These are phyloP conservation scores for Candida ficus DNA, from an alignment of 805 yeast genomes.

Conservation along the genomic window DNA sequence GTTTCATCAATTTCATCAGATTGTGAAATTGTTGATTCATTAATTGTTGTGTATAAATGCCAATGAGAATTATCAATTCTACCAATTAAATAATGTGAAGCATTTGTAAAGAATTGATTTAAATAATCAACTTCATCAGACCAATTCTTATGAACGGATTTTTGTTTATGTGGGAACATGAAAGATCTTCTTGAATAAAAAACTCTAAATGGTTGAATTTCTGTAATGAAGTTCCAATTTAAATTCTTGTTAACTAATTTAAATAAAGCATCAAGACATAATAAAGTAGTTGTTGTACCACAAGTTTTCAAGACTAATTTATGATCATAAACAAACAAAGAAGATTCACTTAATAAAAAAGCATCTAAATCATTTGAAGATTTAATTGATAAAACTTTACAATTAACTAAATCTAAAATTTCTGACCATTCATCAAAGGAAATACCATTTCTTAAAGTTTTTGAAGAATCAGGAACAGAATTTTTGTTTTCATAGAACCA, in stretches of 20 bases:
- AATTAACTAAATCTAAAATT: constrained; percentile 74
- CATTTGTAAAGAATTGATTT: constrained; percentile 56
- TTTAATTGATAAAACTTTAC: constrained; percentile 81
- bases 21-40: constrained; percentile 30
- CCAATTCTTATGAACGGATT: constrained; percentile 82
- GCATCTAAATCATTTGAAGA: constrained; percentile 68
- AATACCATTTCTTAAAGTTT: constrained; percentile 54
- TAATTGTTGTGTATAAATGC: constrained; percentile 67
- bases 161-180: constrained; percentile 87
- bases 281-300: constrained; percentile 89
- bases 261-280: constrained; percentile 65
- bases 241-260: constrained; percentile 40
- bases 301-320: constrained; percentile 88
- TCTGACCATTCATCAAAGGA: constrained; percentile 64
- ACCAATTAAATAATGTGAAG: constrained; percentile 74
- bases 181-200: constrained; percentile 90
- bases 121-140: constrained; percentile 67
- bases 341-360: constrained; percentile 81
- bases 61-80: constrained; percentile 80
- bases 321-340: constrained; percentile 84
- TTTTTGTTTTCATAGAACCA: constrained; percentile 66
- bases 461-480: constrained; percentile 27
- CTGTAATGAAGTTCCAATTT: constrained; percentile 33
- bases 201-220: constrained; percentile 50
- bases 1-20: constrained; percentile 52